Conservation (phyloP, 352 stramenopile genomes). For the Globisporangium okanoganense region DNA sequence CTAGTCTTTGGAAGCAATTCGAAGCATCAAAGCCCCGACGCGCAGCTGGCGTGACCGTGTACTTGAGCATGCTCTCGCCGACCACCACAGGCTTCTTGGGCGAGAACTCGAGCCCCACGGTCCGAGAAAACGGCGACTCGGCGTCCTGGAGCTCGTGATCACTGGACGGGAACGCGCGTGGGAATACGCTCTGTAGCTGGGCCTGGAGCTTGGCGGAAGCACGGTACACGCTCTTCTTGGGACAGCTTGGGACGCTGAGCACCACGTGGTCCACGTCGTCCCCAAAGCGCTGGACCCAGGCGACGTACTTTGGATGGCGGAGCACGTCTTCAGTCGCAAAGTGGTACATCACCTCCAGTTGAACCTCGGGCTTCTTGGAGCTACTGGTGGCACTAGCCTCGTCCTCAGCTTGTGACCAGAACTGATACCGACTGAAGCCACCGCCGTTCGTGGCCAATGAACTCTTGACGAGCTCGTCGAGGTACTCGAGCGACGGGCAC, state of each 20-base stretch:
- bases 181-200: constrained; percentile 66
- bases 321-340: constrained; percentile 45
- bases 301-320: constrained; percentile 47
- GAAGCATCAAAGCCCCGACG: constrained; percentile 63
- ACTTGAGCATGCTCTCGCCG: constrained; percentile 74
- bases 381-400: constrained; percentile 3
- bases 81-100: constrained; percentile 32
- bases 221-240: constrained; percentile 68
- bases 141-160: constrained; percentile 41
- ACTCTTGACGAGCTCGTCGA: constrained; percentile 48
- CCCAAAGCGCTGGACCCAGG: constrained; percentile 60
- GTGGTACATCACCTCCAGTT: constrained; percentile 67
- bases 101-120: constrained; percentile 18
- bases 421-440: constrained; percentile 48
- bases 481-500: constrained; percentile 57
- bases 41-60: constrained; percentile 44
- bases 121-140: constrained; percentile 27
- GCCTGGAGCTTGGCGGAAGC: constrained; percentile 67
- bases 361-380: constrained; percentile 25
- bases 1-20: constrained; percentile 42
- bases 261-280: constrained; percentile 53
- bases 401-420: constrained; percentile 1
- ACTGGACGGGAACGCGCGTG: constrained; percentile 49
- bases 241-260: constrained; percentile 43
- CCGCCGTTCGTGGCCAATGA: background rate